Evolutionary conservation across 106 monocot genomes (phyloP), one percentile per base, ranked within the genome.

Genomic region (Acorus calamus): DNA sequence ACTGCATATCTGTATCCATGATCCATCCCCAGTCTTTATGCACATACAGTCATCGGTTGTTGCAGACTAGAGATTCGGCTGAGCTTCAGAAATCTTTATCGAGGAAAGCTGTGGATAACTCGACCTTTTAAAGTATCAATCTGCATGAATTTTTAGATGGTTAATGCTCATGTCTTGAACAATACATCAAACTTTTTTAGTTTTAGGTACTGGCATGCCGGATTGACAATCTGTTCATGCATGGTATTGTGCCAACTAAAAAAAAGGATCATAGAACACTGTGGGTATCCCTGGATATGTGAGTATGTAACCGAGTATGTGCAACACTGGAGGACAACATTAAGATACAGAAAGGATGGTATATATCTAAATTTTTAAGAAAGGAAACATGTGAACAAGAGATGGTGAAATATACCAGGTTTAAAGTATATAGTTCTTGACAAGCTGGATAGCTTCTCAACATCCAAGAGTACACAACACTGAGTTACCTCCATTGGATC

Each of bases 1-100:
- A 89, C 83, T 10, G 89, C 93, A 66, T 94, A 94, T 76, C 74
- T 67, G 50, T 70, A 50, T 81, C 93, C 89, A 89, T 0, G 85
- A 77, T 10, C 78, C 76, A 49, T 80, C 74, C 49, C 93, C 88
- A 52, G 86, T 83, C 70, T 93, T 93, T 76, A 93, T 65, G 72
- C 85, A 83, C 49, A 86, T 7, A 49, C 81, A 89, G 28, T 83
- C 89, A 4, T 63, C 89, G 11, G n/a, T 81, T 9, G 72, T 69
- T 13, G 89, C 93, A 55, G 86, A 70, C 55, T 89, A 93, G 1
- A 93, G 72, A 48, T 89, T 55, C 2, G 78, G 47, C 3, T 70
- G 51, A 3, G 86, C 89, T 56, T 89, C 93, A 62, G 86, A 11
- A 61, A 89, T 86, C 62, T 55, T 72, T 9, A 84, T 53, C 2